These are phyloP conservation scores for Polyplosphaeria fusca DNA, from an alignment of 495 filamentous ascomycete genomes.

Conservation along the genomic window DNA sequence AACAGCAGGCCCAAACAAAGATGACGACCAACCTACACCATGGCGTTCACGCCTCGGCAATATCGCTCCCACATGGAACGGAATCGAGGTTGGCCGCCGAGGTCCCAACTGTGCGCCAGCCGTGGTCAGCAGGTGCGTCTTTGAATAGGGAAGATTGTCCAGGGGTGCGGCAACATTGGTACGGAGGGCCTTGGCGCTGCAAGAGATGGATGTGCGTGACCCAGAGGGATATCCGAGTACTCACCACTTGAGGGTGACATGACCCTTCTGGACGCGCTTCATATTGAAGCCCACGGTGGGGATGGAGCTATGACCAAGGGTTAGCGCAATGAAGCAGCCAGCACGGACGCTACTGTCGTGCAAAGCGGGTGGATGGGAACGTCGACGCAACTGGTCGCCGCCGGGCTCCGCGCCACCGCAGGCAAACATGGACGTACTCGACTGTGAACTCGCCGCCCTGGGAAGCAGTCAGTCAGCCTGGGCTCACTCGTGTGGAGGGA, in stretches of 20 bases:
- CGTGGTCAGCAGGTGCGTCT: constrained; percentile 28
- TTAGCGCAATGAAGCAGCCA: constrained; percentile 33
- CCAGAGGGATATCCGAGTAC: constrained; percentile 25
- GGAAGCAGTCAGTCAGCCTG: constrained; percentile 40
- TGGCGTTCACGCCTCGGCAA: constrained; percentile 94
- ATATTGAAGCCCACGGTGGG: constrained; percentile 99
- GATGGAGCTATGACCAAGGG: constrained; percentile 69
- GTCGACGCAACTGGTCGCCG: constrained; percentile 19
- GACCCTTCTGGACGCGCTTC: constrained; percentile 95
- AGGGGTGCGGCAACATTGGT: constrained; percentile 17
- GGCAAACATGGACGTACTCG: constrained; percentile 67
- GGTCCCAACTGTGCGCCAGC: constrained; percentile 69
- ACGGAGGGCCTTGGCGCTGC: constrained; percentile 17
- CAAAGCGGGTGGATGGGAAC: constrained; percentile 12
- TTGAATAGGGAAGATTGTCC: constrained; percentile 12
- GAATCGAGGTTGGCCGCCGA: constrained; percentile 95
- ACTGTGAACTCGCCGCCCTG: constrained; percentile 98
- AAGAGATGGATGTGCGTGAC: constrained; percentile 22
- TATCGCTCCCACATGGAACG: constrained; percentile 99
- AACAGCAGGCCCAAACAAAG: constrained; percentile 12
- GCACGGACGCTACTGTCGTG: constrained; percentile 9
- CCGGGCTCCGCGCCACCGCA: constrained; percentile 16
- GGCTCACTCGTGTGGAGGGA: constrained; percentile 16
- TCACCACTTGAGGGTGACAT: constrained; percentile 96
- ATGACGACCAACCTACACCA: constrained; percentile 61